Evolutionary conservation across 495 filamentous ascomycete genomes (phyloP).

Genomic region (Penicillium simplicissimum): DNA sequence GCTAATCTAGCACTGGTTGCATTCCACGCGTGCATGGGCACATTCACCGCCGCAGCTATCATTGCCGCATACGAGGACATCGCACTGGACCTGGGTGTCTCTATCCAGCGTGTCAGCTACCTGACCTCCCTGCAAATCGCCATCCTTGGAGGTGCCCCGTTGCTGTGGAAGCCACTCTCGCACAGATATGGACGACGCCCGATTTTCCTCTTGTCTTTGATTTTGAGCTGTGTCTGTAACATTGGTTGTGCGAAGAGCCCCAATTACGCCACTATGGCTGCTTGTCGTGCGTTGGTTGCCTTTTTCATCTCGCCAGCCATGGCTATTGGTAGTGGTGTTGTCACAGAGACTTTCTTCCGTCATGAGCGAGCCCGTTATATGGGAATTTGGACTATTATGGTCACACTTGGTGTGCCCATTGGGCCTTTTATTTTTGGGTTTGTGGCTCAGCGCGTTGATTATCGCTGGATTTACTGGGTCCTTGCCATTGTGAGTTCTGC

Average conservation of each 20-base stretch:
- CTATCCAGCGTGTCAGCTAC: constrained; percentile 49
- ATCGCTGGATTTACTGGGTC: constrained; percentile 47
- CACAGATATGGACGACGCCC: constrained; percentile 55
- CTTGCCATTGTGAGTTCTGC: constrained; percentile 43
- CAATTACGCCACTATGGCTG: constrained; percentile 45
- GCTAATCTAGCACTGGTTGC: constrained; percentile 54
- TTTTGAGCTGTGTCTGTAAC: constrained; percentile 47
- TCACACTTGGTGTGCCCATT: constrained; percentile 54
- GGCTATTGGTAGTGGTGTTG: constrained; percentile 56
- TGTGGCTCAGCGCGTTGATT: constrained; percentile 44
- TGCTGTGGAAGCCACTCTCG: constrained; percentile 58
- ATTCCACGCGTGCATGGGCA: constrained; percentile 58
- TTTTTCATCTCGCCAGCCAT: constrained; percentile 56
- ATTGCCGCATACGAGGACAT: constrained; percentile 54
- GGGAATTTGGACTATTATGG: constrained; percentile 56
- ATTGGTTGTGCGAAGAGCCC: constrained; percentile 46
- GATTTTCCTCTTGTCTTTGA: constrained; percentile 50
- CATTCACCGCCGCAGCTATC: constrained; percentile 55
- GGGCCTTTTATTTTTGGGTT: constrained; percentile 54
- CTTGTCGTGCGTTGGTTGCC: constrained; percentile 51
- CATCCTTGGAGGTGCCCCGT: constrained; percentile 50
- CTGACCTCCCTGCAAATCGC: constrained; percentile 55
- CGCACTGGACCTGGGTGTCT: constrained; percentile 43
- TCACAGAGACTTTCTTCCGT: constrained; percentile 54
- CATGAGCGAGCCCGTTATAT: constrained; percentile 52